These are phyloP conservation scores for Lactarius hatsudake DNA, from an alignment of 768 basidiomycete genomes.

Conservation along the genomic window DNA sequence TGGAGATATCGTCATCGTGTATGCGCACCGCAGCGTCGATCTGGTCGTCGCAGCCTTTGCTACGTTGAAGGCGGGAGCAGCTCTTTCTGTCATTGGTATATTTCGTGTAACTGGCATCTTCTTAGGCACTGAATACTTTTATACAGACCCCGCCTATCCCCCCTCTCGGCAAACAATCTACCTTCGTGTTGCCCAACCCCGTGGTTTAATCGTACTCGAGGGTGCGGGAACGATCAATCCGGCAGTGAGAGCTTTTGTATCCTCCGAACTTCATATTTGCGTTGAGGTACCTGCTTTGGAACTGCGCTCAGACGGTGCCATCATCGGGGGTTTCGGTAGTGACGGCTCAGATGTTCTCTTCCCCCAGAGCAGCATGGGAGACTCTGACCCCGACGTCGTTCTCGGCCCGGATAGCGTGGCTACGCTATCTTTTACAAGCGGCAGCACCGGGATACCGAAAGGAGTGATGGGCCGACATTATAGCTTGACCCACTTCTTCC, in stretches of 20 bases:
- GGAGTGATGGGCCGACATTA: conserved; percentile 96
- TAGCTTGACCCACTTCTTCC: conserved; percentile 98
- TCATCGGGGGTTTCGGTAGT: conserved; percentile 57
- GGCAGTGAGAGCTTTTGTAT: conserved; percentile 80
- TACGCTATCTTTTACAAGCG: conserved; percentile 94
- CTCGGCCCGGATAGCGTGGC: conserved; percentile 96
- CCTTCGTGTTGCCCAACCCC: conserved; percentile 87
- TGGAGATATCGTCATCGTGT: conserved; percentile 98
- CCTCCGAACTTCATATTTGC: conserved; percentile 74
- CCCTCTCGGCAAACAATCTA: conserved; percentile 90
- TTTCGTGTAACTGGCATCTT: conserved; percentile 18
- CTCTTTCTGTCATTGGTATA: conserved; percentile 95
- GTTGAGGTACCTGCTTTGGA: conserved; percentile 89
- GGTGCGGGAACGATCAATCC: conserved; percentile 82
- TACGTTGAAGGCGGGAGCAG: conserved; percentile 91
- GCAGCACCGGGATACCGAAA: conserved; percentile 97
- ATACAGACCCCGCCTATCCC: conserved; percentile 92
- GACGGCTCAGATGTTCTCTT: conserved; percentile 58
- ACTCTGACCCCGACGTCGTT: conserved; percentile 73
- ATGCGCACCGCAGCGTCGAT: conserved; percentile 94
- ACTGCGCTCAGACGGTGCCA: conserved; percentile 58
- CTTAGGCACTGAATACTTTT: conserved; percentile 6
- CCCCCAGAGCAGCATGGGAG: conserved; percentile 49
- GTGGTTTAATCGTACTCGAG: conserved; percentile 85
- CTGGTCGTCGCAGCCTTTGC: conserved; percentile 97